phyloP scores from a whole-genome alignment of 2,329 filamentous ascomycete genomes.

The Purpureocillium lavendulum region DNA sequence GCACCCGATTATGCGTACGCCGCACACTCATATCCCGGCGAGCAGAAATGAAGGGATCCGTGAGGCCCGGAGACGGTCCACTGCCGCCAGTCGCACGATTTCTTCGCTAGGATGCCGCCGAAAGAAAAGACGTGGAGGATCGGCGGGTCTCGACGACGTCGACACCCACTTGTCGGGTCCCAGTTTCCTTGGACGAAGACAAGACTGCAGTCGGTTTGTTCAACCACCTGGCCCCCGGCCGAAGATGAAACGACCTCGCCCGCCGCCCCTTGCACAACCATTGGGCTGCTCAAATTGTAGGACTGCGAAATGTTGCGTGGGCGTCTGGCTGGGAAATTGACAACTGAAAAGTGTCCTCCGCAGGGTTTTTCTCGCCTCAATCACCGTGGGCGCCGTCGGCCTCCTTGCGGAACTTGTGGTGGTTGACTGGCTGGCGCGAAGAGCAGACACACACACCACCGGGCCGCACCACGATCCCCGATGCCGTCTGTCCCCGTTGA shows the following conservation, averaged over 20 bases:
- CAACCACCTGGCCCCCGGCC: neutral
- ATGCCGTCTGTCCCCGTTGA: neutral
- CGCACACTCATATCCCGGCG: neutral
- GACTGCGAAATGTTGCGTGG: neutral
- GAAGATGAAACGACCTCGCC: neutral
- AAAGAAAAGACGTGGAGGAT: neutral
- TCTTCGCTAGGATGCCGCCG: neutral
- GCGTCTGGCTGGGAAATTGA: neutral
- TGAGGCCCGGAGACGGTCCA: neutral
- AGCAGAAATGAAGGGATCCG: constrained; percentile 1
- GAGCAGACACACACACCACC: too few species aligned
- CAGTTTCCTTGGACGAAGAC: neutral
- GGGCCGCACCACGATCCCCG: too few species aligned
- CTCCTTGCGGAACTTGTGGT: too few species aligned
- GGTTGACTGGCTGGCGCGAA: too few species aligned
- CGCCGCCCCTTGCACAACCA: neutral
- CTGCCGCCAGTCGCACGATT: neutral
- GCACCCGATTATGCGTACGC: too few species aligned
- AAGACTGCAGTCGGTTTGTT: neutral
- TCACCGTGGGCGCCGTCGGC: too few species aligned
- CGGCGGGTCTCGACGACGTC: neutral
- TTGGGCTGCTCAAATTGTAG: neutral
- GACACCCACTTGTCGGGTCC: neutral
- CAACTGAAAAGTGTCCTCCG: too few species aligned
- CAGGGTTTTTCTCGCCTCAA: too few species aligned